These are phyloP conservation scores for Anacardium occidentale DNA, from an alignment of 345 rosid genomes.

Conservation along the genomic window DNA sequence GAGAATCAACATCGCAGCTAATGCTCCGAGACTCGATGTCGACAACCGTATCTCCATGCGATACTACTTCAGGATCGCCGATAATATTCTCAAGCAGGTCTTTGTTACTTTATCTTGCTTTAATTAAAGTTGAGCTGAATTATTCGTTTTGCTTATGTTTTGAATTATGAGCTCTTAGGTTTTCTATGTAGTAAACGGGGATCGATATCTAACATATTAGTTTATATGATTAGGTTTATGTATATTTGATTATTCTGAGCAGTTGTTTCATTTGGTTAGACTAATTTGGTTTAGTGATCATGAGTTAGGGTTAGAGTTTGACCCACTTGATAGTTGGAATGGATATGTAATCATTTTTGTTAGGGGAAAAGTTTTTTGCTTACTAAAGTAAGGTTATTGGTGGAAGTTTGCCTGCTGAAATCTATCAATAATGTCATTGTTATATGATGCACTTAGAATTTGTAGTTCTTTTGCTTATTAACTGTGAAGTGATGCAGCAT, in stretches of 20 bases:
- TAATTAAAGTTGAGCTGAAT: neutral
- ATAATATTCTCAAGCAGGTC: conserved; percentile 92
- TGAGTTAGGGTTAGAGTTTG: neutral
- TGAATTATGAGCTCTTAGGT: neutral
- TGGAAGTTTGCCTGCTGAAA: too few species aligned
- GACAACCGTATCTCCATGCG: conserved; percentile 81
- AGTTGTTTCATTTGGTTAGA: neutral
- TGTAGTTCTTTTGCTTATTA: neutral
- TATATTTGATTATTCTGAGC: neutral
- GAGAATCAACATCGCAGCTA: conserved; percentile 66
- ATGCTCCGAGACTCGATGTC: conserved; percentile 66
- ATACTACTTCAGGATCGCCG: conserved; percentile 85
- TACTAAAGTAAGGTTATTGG: too few species aligned
- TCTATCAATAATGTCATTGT: neutral
- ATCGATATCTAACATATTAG: neutral
- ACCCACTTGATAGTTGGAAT: neutral
- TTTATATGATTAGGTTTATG: conserved; percentile 1
- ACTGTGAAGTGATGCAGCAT: neutral
- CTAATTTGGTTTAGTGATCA: neutral
- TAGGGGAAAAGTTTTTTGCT: neutral
- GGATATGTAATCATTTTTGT: neutral
- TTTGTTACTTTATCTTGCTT: neutral
- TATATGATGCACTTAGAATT: neutral
- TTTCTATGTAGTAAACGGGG: neutral
- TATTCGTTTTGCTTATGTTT: neutral